phyloP scores from a whole-genome alignment of 495 filamentous ascomycete species.

The Aspergillus diversus region DNA sequence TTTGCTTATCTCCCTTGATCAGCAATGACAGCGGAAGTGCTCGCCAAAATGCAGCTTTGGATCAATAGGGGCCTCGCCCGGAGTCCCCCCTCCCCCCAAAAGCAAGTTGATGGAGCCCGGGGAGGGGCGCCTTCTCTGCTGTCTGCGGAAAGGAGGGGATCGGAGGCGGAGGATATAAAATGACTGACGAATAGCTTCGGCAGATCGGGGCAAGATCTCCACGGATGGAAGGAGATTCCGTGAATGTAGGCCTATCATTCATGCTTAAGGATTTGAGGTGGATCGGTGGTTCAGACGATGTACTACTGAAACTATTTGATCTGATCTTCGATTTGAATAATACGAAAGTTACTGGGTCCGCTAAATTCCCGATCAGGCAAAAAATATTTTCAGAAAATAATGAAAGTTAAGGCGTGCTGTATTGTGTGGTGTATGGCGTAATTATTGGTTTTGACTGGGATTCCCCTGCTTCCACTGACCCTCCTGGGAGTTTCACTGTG shows the following conservation, averaged over 20 bases:
- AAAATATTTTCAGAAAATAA: not conserved
- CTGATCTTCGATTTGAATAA: not conserved
- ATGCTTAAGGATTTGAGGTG: not conserved
- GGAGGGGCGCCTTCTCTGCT: too few species aligned
- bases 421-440: not conserved
- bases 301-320: not conserved
- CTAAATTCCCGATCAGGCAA: not conserved
- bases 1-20: not conserved
- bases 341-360: too few species aligned
- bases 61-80: not conserved
- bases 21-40: not conserved
- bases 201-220: too few species aligned
- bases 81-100: not conserved
- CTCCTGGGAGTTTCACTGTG: not conserved
- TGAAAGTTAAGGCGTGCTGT: not conserved
- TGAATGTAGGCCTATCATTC: not conserved
- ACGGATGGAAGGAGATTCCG: too few species aligned
- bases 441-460: constrained; percentile 10
- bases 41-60: not conserved
- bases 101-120: not conserved
- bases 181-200: too few species aligned
- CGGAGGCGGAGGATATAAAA: too few species aligned
- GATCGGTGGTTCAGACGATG: not conserved
- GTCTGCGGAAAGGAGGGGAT: too few species aligned
- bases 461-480: not conserved